Evolutionary conservation across 78 protist species (phyloP), one percentile per base, ranked within the genome.

Genomic region (Dictyostelium firmibasis): DNA sequence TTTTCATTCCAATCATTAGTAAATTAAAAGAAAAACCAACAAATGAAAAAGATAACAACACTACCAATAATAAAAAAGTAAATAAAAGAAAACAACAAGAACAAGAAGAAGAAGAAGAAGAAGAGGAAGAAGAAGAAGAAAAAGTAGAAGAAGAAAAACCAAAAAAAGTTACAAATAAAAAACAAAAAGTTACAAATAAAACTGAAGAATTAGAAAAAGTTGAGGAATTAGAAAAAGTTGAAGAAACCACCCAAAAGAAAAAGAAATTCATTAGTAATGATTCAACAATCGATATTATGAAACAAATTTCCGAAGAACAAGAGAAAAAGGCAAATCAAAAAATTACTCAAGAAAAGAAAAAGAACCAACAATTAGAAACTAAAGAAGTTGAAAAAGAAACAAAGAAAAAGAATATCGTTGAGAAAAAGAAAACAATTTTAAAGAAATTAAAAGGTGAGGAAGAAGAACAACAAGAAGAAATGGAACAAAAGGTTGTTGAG

Each of bases 1-100:
- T 89, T 29, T 62, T 69, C 44, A 57, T 89, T 20, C 94, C 94
- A 81, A 74, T 89, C 9, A 29, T 13, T n/a, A 47, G 29, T 20
- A 6, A 13, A 44, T 44, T 44, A 38, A 20, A 25, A 44, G 33
- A 43, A 23, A 33, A 35, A 29, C 18, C 38, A 23, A 79, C 84
- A 4, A 79, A 23, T 27, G 27, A n/a, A 7, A 44, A 36, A 7
- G 9, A 25, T 0, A 27, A 79, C 3, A 38, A 47, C 1, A 44
- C n/a, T 0, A 29, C 3, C 2, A 43, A 14, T 25, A 33, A 76
- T 10, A 36, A 75, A 35, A 20, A 75, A 75, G 29, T 16, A 70
- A 31, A 13, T 31, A 31, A 75, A 36, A 27, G 9, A 75, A 27
- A 47, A 44, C 53, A 75, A 75, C 69, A 18, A 44, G 27, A 38